A percentile compares a stretch with the other conserved stretches of the same genome.
phyloP scores from a whole-genome alignment of 306 rosid species.

The Citrullus mucosospermus region DNA sequence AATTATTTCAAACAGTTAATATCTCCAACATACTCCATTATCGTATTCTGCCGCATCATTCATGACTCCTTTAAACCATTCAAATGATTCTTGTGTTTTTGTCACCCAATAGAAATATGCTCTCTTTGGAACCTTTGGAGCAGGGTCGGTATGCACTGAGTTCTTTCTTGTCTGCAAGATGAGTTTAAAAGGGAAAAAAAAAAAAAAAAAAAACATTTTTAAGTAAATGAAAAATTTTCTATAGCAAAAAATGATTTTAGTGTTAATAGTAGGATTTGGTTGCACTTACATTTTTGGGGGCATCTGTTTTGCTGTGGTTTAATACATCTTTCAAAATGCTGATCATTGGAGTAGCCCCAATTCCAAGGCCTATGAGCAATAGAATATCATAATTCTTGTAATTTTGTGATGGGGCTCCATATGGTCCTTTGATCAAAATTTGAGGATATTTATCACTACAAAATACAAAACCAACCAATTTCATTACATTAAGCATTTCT shows the following conservation, averaged over 20 bases:
- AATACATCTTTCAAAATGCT: slow-evolving; percentile 44
- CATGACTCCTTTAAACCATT: slow-evolving; percentile 43
- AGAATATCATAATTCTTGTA: slow-evolving; percentile 43
- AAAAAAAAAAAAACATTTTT: no score
- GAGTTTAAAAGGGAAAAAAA: no score
- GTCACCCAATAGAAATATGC: slow-evolving; percentile 51
- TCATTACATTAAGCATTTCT: background rate
- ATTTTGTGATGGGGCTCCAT: slow-evolving; percentile 48
- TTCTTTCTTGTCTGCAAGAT: background rate
- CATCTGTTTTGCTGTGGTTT: slow-evolving; percentile 12
- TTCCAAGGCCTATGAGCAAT: slow-evolving; percentile 42
- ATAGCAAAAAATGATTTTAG: no score
- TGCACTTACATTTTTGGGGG: background rate
- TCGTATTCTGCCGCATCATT: slow-evolving; percentile 44
- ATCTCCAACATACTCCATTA: slow-evolving; percentile 15
- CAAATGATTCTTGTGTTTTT: slow-evolving; percentile 36
- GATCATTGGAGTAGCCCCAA: slow-evolving; percentile 52
- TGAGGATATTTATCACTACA: slow-evolving; percentile 11
- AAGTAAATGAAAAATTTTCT: no score
- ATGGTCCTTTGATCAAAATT: slow-evolving; percentile 41
- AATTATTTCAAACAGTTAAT: no score
- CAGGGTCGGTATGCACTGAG: accelerated
- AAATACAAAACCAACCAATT: background rate
- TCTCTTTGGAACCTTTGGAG: background rate
- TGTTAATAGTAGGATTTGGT: no score